These are phyloP conservation scores for Fraxinus cuspidata DNA, from an alignment of 257 asterid species.

Conservation along the genomic window DNA sequence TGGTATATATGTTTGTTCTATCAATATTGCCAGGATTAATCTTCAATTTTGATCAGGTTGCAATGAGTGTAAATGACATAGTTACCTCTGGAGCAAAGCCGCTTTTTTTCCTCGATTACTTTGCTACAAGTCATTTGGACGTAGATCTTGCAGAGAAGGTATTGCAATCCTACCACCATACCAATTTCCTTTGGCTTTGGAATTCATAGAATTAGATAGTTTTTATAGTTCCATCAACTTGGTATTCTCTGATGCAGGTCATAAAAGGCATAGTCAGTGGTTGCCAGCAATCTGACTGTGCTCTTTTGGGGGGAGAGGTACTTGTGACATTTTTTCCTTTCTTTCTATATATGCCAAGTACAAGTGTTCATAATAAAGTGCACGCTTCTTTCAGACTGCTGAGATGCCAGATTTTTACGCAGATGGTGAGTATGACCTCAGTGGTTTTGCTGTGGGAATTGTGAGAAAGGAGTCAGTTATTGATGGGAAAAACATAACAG, in stretches of 20 bases:
- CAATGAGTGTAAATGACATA: constrained; percentile 97
- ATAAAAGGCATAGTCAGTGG: constrained; percentile 93
- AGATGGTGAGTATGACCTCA: constrained; percentile 89
- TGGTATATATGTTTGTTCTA: background rate
- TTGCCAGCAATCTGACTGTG: constrained; percentile 82
- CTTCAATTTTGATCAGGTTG: constrained; percentile 57
- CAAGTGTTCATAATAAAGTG: constrained; percentile 10
- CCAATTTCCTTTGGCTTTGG: background rate
- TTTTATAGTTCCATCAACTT: background rate
- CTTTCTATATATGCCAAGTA: background rate
- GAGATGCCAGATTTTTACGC: constrained; percentile 98
- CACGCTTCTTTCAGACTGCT: constrained; percentile 69
- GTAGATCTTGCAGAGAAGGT: constrained; percentile 99
- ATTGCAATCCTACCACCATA: background rate
- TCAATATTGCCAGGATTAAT: constrained; percentile 19
- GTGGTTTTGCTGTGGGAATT: constrained; percentile 93
- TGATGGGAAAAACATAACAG: constrained; percentile 70
- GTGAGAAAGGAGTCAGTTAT: constrained; percentile 76
- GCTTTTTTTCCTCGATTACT: constrained; percentile 93
- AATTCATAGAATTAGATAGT: background rate
- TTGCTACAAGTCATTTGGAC: constrained; percentile 85
- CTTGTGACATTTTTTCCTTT: background rate
- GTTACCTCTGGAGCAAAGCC: constrained; percentile 99
- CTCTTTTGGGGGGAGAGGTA: constrained; percentile 99
- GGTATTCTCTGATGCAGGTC: constrained; percentile 55